A percentile compares a stretch with the other conserved stretches of the same genome.
Conservation (phyloP, 495 filamentous ascomycete species). For the Extremus antarcticus region DNA sequence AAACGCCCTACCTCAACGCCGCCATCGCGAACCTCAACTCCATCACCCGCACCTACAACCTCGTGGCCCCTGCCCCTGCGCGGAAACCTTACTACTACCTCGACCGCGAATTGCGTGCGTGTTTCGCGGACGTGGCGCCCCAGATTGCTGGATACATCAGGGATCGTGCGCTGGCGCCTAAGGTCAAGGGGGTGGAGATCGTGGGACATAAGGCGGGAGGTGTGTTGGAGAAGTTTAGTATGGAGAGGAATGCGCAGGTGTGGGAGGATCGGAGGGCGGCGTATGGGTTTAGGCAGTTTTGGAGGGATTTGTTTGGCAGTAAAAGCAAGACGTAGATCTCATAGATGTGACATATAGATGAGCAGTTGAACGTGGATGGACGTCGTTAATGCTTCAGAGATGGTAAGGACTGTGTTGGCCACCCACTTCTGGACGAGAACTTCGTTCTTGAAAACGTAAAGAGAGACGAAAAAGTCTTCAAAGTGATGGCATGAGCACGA, state of each 20-base stretch:
- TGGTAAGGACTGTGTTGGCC: neutral
- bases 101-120: conserved; percentile 67
- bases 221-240: conserved; percentile 43
- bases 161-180: conserved; percentile 50
- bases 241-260: conserved; percentile 43
- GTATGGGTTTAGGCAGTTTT: conserved; percentile 83
- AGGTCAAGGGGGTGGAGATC: conserved; percentile 29
- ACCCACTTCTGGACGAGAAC: neutral
- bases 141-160: conserved; percentile 58
- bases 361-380: too few species aligned
- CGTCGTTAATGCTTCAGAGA: too few species aligned
- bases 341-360: too few species aligned
- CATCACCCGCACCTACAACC: conserved; percentile 80
- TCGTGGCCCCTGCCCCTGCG: conserved; percentile 82
- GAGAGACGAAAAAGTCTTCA: too few species aligned
- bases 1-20: conserved; percentile 66
- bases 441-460: too few species aligned
- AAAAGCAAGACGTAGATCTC: neutral
- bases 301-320: conserved; percentile 68
- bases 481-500: too few species aligned
- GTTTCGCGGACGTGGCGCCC: conserved; percentile 79
- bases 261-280: conserved; percentile 60
- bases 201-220: conserved; percentile 30
- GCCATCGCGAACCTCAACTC: conserved; percentile 69
- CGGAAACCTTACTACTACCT: conserved; percentile 89